These are phyloP conservation scores for Biancaea sappan DNA, from an alignment of 306 rosid genomes.

Conservation along the genomic window DNA sequence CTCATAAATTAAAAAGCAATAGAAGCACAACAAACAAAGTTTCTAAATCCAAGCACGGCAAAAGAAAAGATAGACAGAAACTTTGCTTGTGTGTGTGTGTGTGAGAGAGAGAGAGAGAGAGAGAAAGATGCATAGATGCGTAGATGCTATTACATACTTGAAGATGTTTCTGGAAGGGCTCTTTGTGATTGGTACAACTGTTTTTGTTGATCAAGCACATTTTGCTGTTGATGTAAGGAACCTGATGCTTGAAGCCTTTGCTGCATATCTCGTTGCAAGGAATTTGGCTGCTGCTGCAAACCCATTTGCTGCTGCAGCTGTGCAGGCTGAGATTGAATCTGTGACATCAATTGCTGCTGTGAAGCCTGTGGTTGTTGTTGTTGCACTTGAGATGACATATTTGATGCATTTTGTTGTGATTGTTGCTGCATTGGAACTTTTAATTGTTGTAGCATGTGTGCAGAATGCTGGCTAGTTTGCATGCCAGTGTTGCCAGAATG, in stretches of 20 bases:
- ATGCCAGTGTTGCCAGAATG: constrained; percentile 78
- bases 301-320: constrained; percentile 84
- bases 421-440: constrained; percentile 75
- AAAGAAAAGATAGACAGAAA: not conserved
- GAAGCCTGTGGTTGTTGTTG: constrained; percentile 75
- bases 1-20: constrained; percentile 8
- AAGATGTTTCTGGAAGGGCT: constrained; percentile 79
- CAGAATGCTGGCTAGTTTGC: constrained; percentile 81
- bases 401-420: constrained; percentile 69
- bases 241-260: constrained; percentile 84
- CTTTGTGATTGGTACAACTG: constrained; percentile 88
- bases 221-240: constrained; percentile 73
- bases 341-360: constrained; percentile 84
- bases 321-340: constrained; percentile 84
- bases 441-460: constrained; percentile 72
- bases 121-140: constrained; percentile 24
- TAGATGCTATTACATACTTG: constrained; percentile 58
- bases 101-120: constrained; percentile 4
- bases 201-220: constrained; percentile 85
- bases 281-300: constrained; percentile 80
- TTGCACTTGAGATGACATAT: constrained; percentile 72
- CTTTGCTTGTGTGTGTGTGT: too few species aligned
- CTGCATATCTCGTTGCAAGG: constrained; percentile 79
- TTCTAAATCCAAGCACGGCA: not conserved
- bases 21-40: constrained; percentile 15